A percentile compares a stretch with the other conserved stretches of the same genome.
These are phyloP conservation scores for Microbotryum saponariae DNA, from an alignment of 1,284 basidiomycete species.

Conservation along the genomic window DNA sequence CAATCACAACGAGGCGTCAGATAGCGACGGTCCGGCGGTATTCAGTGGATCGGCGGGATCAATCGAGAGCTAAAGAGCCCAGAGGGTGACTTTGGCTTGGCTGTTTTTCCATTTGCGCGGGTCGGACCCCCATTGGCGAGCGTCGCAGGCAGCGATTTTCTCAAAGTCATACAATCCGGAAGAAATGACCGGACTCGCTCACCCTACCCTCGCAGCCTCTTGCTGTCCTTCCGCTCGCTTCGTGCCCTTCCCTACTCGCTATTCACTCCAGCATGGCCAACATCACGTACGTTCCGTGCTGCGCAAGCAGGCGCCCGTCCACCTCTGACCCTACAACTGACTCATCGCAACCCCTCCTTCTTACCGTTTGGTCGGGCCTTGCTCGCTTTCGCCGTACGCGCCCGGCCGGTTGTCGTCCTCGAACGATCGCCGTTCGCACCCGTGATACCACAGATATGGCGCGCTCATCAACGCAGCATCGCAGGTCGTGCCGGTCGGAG, in stretches of 20 bases:
- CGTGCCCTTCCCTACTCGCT: neutral
- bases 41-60: too few relatives aligned
- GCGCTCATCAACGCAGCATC: slow-evolving; percentile 9
- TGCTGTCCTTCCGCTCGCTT: neutral
- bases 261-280: slow-evolving; percentile 15
- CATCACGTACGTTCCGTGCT: slow-evolving; percentile 17
- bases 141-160: too few relatives aligned
- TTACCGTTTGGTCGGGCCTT: neutral
- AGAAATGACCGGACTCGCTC: too few relatives aligned
- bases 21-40: too few relatives aligned
- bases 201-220: too few relatives aligned
- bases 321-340: neutral
- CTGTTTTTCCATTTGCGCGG: too few relatives aligned
- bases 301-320: neutral
- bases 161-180: too few relatives aligned
- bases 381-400: neutral
- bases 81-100: too few relatives aligned
- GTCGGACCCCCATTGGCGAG: too few relatives aligned
- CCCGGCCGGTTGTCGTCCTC: neutral
- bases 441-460: slow-evolving; percentile 17
- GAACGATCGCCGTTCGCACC: neutral
- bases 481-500: slow-evolving; percentile 2
- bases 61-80: too few relatives aligned
- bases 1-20: too few relatives aligned
- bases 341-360: neutral